A percentile compares a stretch with the other conserved stretches of the same genome.
phyloP scores from a whole-genome alignment of 2,329 filamentous ascomycete species.

The Penicillium sp. region DNA sequence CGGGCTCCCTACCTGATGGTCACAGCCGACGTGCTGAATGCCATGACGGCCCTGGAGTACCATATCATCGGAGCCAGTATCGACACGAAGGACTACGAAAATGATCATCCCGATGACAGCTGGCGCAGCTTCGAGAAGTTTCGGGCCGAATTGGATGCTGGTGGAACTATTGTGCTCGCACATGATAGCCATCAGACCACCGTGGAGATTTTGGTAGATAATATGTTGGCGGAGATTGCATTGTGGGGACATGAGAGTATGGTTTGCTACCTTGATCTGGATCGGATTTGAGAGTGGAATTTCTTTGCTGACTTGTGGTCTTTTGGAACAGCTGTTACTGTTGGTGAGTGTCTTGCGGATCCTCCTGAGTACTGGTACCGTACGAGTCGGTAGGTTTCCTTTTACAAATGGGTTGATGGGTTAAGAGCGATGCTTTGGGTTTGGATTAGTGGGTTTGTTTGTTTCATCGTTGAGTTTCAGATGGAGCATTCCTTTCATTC shows the following conservation, averaged over 20 bases:
- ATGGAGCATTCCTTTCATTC: neutral
- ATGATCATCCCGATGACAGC: conserved; percentile 32
- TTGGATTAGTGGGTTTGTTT: neutral
- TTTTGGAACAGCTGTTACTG: conserved; percentile 47
- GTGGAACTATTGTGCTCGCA: conserved; percentile 35
- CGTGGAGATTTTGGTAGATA: conserved; percentile 31
- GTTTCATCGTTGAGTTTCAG: neutral
- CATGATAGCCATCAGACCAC: conserved; percentile 26
- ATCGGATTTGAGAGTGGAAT: neutral
- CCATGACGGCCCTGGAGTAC: conserved; percentile 46
- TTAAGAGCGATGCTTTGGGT: neutral
- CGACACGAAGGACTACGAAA: conserved; percentile 47
- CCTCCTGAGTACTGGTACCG: conserved; percentile 55
- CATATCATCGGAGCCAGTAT: conserved; percentile 46
- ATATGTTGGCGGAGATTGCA: conserved; percentile 39
- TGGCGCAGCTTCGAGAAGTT: conserved; percentile 35
- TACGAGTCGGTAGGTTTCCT: neutral
- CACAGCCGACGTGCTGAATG: conserved; percentile 32
- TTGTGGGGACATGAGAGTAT: conserved; percentile 42
- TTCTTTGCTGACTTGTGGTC: neutral
- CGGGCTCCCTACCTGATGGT: conserved; percentile 47
- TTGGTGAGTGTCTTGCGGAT: conserved; percentile 61
- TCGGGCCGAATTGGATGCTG: conserved; percentile 29
- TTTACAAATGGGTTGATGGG: neutral
- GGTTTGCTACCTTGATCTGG: conserved; percentile 8